Evolutionary conservation across 495 filamentous ascomycete genomes (phyloP).

Genomic region (Penicillium lividum): DNA sequence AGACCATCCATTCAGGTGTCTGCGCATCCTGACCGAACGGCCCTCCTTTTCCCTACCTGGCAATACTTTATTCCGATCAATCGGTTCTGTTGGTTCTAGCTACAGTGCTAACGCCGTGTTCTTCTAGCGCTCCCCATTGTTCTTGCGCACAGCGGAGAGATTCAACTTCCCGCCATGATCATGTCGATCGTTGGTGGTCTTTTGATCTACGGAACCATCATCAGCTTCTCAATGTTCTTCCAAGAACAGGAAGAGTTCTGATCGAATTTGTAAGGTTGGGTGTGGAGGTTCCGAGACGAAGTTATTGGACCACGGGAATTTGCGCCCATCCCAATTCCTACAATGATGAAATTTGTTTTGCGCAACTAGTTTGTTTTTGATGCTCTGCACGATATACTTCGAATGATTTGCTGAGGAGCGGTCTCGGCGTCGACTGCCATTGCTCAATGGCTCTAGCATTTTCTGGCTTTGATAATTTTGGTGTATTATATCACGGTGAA

Average conservation of each 20-base stretch:
- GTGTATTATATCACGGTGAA: conserved; percentile 28
- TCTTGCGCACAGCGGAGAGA: conserved; percentile 81
- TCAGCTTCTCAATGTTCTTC: conserved; percentile 98
- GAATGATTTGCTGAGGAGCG: conserved; percentile 16
- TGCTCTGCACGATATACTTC: conserved; percentile 22
- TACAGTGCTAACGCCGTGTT: conserved; percentile 23
- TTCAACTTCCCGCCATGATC: conserved; percentile 81
- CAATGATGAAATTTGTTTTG: conserved; percentile 20
- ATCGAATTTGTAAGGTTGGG: conserved; percentile 13
- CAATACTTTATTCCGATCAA: not conserved
- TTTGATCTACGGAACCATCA: conserved; percentile 96
- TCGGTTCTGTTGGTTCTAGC: not conserved
- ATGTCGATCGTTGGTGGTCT: conserved; percentile 93
- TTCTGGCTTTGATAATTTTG: conserved; percentile 22
- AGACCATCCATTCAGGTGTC: not conserved
- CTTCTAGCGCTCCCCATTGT: conserved; percentile 80
- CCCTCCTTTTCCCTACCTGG: not conserved
- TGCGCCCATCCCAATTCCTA: conserved; percentile 11
- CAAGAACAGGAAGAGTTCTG: conserved; percentile 89
- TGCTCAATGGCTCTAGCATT: conserved; percentile 19
- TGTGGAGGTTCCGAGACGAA: not conserved
- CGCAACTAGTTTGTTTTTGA: conserved; percentile 20
- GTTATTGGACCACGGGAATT: not conserved
- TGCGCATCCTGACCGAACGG: not conserved
- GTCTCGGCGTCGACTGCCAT: conserved; percentile 15